Base-by-base conservation (phyloP, 768 basidiomycete genomes). In the Fistulinella prunicolor region DNA sequence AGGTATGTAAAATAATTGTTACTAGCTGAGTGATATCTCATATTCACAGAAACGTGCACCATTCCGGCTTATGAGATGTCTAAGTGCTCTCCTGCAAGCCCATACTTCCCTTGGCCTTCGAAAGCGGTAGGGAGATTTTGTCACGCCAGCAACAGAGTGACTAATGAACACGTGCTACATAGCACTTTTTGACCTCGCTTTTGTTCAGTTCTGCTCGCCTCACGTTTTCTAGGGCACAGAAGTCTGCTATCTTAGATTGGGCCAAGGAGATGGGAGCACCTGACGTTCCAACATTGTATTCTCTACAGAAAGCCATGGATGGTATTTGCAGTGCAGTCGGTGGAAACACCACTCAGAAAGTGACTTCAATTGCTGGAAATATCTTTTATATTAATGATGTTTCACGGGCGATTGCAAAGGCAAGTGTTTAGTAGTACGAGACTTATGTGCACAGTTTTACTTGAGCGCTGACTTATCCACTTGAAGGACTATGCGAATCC, bases 141-240 rank as follows among this genome's bases (percentile, higher is more conserved):
- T 28, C 6, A 28, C 10, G 26, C 10, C 26, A 6, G 26, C 26
- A 28, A 28, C 10, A 5, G 5, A 6, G 26, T 5, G 10, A 34
- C 32, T 34, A 16, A 34, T 16, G 28, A 34, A 16, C 16, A 16
- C 12, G 14, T 28, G n/a, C n/a, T n/a, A n/a, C n/a, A n/a, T 34
- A 64, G 62, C 49, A 58, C 44, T 61, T 64, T 44, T 46, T 56
- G 9, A 67, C 61, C 1, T 32, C 56, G n/a, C 44, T 65, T 3
- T 37, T 69, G 6, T 68, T 67, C 47, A 63, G 51, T n/a, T 67
- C 65, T 0, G 57, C 65, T 1, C 42, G 55, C 0, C 41, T 68
- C 0, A 62, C 52, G 0, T 69, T 70, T 38, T 70, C 66, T 1
- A 37, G 48, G 8, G 14, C 46, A 6, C 65, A 68, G 44, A 51